These are phyloP conservation scores for Gnomoniopsis sp. DNA, from an alignment of 2,329 filamentous ascomycete genomes.

Conservation along the genomic window DNA sequence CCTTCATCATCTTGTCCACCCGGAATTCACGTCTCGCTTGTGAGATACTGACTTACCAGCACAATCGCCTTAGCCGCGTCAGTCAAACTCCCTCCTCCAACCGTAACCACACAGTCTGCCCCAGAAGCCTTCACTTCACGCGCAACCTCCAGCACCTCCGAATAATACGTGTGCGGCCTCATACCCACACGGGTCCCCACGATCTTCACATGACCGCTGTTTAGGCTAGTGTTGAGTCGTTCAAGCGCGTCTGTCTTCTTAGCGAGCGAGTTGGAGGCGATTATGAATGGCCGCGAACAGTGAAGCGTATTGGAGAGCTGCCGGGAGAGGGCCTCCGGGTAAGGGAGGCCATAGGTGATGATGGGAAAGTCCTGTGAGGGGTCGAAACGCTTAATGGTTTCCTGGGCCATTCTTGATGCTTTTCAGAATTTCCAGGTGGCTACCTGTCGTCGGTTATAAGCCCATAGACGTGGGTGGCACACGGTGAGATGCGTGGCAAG, in stretches of 20 bases:
- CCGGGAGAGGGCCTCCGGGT: constrained; percentile 17
- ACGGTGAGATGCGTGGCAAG: not conserved
- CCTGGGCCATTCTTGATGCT: constrained; percentile 1
- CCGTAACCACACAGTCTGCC: constrained; percentile 19
- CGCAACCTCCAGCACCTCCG: constrained; percentile 18
- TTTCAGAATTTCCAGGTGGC: not conserved
- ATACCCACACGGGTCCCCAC: constrained; percentile 19
- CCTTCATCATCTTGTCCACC: not conserved
- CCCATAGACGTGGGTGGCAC: too few species aligned
- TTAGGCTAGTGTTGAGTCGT: constrained; percentile 12
- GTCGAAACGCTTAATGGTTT: constrained; percentile 15
- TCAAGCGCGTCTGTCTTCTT: constrained; percentile 19
- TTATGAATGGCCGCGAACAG: constrained; percentile 18
- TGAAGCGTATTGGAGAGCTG: constrained; percentile 16
- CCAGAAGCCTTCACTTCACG: constrained; percentile 7
- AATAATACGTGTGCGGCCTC: constrained; percentile 20
- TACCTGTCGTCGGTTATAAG: not conserved
- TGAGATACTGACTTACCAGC: constrained; percentile 5
- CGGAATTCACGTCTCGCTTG: too few species aligned
- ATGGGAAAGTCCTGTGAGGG: constrained; percentile 17
- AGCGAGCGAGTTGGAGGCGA: constrained; percentile 20
- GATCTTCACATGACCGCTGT: not conserved
- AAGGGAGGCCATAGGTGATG: constrained; percentile 18
- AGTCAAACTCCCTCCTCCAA: constrained; percentile 21
- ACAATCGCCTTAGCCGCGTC: constrained; percentile 21